These are phyloP conservation scores for Oryza glumipatula DNA, from an alignment of 176 grass and related monocot genomes.

Conservation along the genomic window DNA sequence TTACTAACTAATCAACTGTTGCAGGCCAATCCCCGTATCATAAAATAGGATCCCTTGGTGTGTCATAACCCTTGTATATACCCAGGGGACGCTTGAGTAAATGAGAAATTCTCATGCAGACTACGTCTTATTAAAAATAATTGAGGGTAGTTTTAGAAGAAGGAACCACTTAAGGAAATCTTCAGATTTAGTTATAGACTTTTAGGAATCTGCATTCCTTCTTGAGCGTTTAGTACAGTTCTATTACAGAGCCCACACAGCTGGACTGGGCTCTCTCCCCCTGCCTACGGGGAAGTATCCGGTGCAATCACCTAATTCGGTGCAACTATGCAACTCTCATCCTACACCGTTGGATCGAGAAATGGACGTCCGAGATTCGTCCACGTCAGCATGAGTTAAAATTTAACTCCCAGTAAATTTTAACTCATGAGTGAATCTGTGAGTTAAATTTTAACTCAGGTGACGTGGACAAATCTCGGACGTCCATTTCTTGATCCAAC, in stretches of 20 bases:
- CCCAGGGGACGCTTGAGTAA: not conserved
- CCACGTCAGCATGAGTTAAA: too few relatives aligned
- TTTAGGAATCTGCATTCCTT: constrained; percentile 33
- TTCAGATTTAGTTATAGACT: not conserved
- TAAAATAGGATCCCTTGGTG: not conserved
- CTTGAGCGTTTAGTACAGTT: constrained; percentile 25
- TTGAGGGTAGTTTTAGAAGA: not conserved
- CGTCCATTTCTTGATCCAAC: too few relatives aligned
- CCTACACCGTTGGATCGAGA: too few relatives aligned
- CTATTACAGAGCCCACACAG: constrained; percentile 9
- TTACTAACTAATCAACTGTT: not conserved
- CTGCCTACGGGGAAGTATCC: too few relatives aligned
- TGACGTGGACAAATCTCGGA: too few relatives aligned
- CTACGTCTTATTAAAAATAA: not conserved
- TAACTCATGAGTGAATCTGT: too few relatives aligned
- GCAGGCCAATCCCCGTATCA: not conserved
- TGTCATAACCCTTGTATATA: not conserved
- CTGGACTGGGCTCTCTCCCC: not conserved
- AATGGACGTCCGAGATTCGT: too few relatives aligned
- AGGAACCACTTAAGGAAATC: not conserved
- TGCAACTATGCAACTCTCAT: too few relatives aligned
- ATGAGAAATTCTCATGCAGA: not conserved
- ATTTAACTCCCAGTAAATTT: too few relatives aligned
- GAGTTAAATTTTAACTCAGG: too few relatives aligned
- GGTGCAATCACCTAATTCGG: too few relatives aligned